Conservation (phyloP, 371 early-diverging fungal genomes). For the Mortierella sp. region DNA sequence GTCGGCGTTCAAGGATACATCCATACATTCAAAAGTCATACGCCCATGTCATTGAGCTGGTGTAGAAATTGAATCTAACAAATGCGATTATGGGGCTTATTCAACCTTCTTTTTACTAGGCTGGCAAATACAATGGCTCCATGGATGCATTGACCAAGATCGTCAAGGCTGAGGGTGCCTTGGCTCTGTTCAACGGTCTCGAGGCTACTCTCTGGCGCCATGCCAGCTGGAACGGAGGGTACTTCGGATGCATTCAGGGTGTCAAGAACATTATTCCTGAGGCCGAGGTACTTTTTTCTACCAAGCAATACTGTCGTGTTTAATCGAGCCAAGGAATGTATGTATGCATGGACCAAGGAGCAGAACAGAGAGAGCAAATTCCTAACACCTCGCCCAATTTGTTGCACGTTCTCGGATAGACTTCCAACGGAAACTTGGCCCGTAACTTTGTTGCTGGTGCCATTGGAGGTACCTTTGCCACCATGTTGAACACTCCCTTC, state of each 20-base stretch:
- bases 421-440: conserved; percentile 74
- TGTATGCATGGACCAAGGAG: background rate
- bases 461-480: conserved; percentile 96
- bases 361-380: background rate
- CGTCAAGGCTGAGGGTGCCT: conserved; percentile 59
- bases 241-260: conserved; percentile 92
- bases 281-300: conserved; percentile 70
- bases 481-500: conserved; percentile 95
- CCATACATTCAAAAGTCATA: background rate
- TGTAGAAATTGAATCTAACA: background rate
- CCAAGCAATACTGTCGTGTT: background rate
- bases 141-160: conserved; percentile 49
- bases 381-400: background rate
- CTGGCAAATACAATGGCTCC: conserved; percentile 54
- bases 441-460: conserved; percentile 95
- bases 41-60: background rate
- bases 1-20: background rate
- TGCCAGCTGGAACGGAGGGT: conserved; percentile 94
- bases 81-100: background rate
- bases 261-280: conserved; percentile 83
- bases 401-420: conserved; percentile 23
- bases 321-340: background rate
- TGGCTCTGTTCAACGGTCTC: conserved; percentile 93
- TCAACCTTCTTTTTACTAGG: conserved; percentile 10
- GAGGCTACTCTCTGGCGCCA: conserved; percentile 98